Percentiles rank a stretch among this genome's conserved stretches.
phyloP scores from a whole-genome alignment of 805 yeast species.

The Saccharomycopsis schoenii region DNA sequence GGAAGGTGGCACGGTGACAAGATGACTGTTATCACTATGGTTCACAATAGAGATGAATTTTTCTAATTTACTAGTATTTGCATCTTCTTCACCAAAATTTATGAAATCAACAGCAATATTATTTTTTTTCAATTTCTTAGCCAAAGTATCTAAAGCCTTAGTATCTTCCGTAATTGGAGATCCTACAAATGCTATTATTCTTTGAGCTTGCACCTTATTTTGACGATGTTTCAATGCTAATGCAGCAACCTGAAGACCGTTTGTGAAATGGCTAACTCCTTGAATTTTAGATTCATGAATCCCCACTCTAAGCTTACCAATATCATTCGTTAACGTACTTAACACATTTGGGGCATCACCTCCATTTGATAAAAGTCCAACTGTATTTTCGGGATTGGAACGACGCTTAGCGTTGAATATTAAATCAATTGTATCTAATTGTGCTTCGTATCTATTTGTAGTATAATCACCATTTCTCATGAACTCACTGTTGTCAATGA shows the following conservation, averaged over 20 bases:
- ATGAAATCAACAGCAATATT: slow-evolving; percentile 82
- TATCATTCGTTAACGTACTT: slow-evolving; percentile 78
- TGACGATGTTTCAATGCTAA: slow-evolving; percentile 93
- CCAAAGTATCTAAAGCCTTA: slow-evolving; percentile 69
- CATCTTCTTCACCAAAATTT: slow-evolving; percentile 82
- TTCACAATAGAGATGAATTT: slow-evolving; percentile 67
- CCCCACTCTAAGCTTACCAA: slow-evolving; percentile 77
- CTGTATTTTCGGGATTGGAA: slow-evolving; percentile 88
- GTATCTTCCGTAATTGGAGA: slow-evolving; percentile 66
- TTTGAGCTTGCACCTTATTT: slow-evolving; percentile 83
- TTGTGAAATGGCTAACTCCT: slow-evolving; percentile 60
- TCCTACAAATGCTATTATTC: slow-evolving; percentile 85
- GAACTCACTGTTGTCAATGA: slow-evolving; percentile 91
- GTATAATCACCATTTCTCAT: slow-evolving; percentile 93
- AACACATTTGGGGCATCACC: slow-evolving; percentile 83
- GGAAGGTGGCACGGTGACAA: slow-evolving; percentile 81
- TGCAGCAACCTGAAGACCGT: slow-evolving; percentile 88
- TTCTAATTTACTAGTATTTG: slow-evolving; percentile 69
- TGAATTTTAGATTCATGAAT: slow-evolving; percentile 53
- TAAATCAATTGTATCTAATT: slow-evolving; percentile 77
- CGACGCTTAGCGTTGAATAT: slow-evolving; percentile 80
- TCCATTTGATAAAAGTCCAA: slow-evolving; percentile 82
- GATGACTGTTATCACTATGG: slow-evolving; percentile 68
- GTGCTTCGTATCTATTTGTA: slow-evolving; percentile 84
- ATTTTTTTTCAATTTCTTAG: slow-evolving; percentile 89